A percentile compares a stretch with the other conserved stretches of the same genome.
phyloP scores from a whole-genome alignment of 192 early-diverging fungal species.

The Coemansia sp. region DNA sequence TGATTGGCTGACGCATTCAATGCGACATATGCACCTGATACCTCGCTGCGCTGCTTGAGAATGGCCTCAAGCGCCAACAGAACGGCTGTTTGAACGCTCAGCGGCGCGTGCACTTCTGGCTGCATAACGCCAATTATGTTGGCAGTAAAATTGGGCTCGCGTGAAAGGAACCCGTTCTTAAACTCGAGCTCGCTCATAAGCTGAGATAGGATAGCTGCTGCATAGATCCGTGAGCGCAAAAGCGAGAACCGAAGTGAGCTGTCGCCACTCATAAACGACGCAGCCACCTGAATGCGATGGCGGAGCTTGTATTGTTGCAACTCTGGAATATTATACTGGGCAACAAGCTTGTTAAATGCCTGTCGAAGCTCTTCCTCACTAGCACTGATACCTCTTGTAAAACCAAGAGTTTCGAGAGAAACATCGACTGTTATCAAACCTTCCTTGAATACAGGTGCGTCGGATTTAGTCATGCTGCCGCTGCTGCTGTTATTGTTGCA shows the following conservation, averaged over 20 bases:
- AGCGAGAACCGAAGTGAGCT: conserved; percentile 55
- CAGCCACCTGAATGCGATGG: conserved; percentile 76
- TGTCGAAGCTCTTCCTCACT: conserved; percentile 51
- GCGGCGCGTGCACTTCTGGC: conserved; percentile 65
- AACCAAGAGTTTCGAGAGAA: conserved; percentile 37
- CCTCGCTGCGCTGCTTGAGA: conserved; percentile 69
- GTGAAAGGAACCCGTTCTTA: conserved; percentile 74
- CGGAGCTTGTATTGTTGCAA: conserved; percentile 77
- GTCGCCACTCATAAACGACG: conserved; percentile 52
- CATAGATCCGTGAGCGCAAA: conserved; percentile 71
- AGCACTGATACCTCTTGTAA: conserved; percentile 2
- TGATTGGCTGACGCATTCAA: conserved; percentile 92
- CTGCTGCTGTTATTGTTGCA: not conserved
- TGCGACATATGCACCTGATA: conserved; percentile 78
- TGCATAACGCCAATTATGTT: conserved; percentile 75
- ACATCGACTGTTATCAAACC: conserved; percentile 55
- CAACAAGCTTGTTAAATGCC: conserved; percentile 58
- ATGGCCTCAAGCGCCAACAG: conserved; percentile 83
- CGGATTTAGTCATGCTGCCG: conserved; percentile 10
- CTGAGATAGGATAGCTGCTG: conserved; percentile 75
- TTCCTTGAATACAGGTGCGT: conserved; percentile 5
- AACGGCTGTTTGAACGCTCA: conserved; percentile 73
- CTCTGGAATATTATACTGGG: conserved; percentile 65
- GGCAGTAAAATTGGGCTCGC: conserved; percentile 83
- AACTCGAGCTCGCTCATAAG: conserved; percentile 50